Conservation (phyloP, 257 asterid species). For the Haberlea rhodopensis region DNA sequence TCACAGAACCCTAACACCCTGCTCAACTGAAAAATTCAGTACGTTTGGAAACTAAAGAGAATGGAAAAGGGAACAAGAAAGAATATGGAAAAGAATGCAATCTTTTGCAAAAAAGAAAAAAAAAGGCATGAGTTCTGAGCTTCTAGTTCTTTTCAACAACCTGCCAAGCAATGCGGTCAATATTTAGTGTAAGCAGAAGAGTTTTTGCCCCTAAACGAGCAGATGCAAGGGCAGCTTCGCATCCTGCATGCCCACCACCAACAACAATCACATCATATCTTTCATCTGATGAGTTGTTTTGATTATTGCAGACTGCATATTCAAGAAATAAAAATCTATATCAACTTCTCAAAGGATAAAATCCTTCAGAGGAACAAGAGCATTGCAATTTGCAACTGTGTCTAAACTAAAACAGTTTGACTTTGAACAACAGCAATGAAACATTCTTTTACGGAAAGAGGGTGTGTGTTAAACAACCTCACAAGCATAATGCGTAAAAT, state of each 20-base stretch:
- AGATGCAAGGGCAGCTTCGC: conserved; percentile 98
- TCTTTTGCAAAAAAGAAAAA: background rate
- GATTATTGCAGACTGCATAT: conserved; percentile 43
- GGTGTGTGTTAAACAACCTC: background rate
- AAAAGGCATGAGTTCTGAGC: background rate
- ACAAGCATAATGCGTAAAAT: background rate
- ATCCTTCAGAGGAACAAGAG: background rate
- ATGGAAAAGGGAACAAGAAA: background rate
- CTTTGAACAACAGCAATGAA: background rate
- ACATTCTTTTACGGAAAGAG: background rate
- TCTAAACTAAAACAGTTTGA: background rate
- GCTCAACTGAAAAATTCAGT: background rate
- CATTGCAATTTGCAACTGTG: background rate
- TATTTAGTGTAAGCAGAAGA: conserved; percentile 89
- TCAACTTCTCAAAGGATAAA: conserved; percentile 2
- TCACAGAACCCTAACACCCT: background rate
- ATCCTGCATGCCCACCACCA: conserved; percentile 99
- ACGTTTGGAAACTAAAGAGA: background rate
- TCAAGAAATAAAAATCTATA: conserved; percentile 15
- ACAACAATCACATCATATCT: conserved; percentile 93
- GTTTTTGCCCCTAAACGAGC: conserved; percentile 96
- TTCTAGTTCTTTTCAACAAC: conserved; percentile 30
- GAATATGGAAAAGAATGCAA: conserved; percentile 1
- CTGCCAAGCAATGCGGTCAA: conserved; percentile 99
- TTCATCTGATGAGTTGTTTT: conserved; percentile 47